Evolutionary conservation across 352 stramenopile species (phyloP), one percentile per base, ranked within the genome.

Genomic region (Vaucheria bursata): DNA sequence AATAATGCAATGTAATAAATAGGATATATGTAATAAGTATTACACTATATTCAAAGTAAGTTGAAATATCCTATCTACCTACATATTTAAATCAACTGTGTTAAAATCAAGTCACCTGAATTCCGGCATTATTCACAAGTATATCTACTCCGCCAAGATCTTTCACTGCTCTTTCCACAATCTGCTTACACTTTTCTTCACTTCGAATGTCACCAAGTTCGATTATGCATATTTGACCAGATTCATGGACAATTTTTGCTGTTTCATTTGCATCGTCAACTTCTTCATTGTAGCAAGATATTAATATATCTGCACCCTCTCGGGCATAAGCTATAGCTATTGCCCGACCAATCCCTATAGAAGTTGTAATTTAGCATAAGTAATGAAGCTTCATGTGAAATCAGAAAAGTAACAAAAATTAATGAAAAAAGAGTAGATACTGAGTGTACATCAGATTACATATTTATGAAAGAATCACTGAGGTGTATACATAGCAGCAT

Each of bases 101-200:
- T n/a, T n/a, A n/a, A n/a, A 68, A 31, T 7, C 8, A 29, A 18
- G 29, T 6, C 59, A 69, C 18, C 59, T 69, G 59, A 18, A 38
- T 34, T 6, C 29, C 59, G 18, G 71, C 71, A 33, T 76, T 76
- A 25, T 76, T 76, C 5, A 77, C 72, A 8, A 77, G 65, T 4
- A 31, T 75, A 67, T 25, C 31, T 5, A 77, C 5, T 1, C 49
- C 39, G 5, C 72, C 72, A 29, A 77, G 65, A 40, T 69, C 65
- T n/a, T 77, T 78, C 52, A 74, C 18, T 8, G 72, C 65, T 33
- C n/a, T 53, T n/a, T 77, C 72, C 4, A 77, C 72, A 32, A 77
- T 78, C 12, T 18, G n/a, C n/a, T 71, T 77, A 52, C 72, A 77
- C 8, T 78, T 5, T 6, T 74, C 72, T 18, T 31, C 31, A 12